These are phyloP conservation scores for Pichia manshurica DNA, from an alignment of 805 yeast genomes.

Conservation along the genomic window DNA sequence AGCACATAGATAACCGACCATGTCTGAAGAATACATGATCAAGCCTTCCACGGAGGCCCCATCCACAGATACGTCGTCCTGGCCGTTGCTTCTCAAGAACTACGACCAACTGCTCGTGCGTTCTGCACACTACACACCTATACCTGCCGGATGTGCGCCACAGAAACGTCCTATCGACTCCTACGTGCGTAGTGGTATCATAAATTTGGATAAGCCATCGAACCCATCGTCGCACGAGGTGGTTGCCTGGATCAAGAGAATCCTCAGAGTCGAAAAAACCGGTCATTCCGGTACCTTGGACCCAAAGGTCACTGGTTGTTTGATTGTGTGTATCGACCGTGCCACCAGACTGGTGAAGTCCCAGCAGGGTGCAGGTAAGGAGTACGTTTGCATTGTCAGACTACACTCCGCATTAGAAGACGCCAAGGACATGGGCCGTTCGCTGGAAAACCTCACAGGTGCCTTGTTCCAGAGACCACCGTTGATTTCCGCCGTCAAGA, in stretches of 20 bases:
- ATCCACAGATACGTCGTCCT: conserved; percentile 79
- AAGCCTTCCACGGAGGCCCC: conserved; percentile 83
- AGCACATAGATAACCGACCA: conserved; percentile 7
- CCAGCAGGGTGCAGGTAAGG: conserved; percentile 99
- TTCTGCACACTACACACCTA: conserved; percentile 96
- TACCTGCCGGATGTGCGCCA: conserved; percentile 93
- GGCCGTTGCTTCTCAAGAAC: conserved; percentile 93
- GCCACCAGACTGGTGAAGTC: conserved; percentile 97
- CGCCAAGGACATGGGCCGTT: conserved; percentile 77
- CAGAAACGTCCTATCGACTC: conserved; percentile 87
- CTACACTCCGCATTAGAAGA: conserved; percentile 90
- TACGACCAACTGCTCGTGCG: conserved; percentile 91
- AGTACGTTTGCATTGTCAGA: conserved; percentile 96
- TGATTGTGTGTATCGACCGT: conserved; percentile 95
- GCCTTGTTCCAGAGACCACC: conserved; percentile 99
- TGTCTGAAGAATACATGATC: conserved; percentile 52
- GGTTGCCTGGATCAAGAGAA: conserved; percentile 98
- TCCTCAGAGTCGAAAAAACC: conserved; percentile 91
- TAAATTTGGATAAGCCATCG: conserved; percentile 95
- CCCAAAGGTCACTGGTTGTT: conserved; percentile 95
- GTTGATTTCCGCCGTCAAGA: conserved; percentile 95
- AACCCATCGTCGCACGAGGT: conserved; percentile 99
- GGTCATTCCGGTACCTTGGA: conserved; percentile 99
- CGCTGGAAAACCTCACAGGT: conserved; percentile 93
- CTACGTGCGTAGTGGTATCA: conserved; percentile 90